phyloP scores from a whole-genome alignment of 306 rosid genomes.

The Dryas alaskensis region DNA sequence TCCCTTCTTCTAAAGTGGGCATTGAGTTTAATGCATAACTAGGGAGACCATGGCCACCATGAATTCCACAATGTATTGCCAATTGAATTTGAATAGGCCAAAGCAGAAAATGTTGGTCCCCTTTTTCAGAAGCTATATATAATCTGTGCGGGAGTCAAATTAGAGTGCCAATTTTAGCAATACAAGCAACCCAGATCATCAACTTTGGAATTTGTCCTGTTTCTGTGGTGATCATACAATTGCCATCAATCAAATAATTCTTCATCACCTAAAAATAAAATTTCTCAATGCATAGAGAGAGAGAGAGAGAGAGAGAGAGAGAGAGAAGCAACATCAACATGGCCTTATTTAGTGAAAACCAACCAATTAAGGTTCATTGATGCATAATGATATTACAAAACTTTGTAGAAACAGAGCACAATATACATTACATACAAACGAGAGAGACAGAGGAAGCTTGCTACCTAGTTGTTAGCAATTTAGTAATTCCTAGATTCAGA shows the following conservation, averaged over 20 bases:
- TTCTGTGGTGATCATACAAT: neutral
- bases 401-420: conserved; percentile 30
- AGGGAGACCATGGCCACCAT: neutral
- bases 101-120: too few relatives aligned
- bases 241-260: neutral
- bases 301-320: neutral
- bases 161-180: neutral
- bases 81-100: neutral
- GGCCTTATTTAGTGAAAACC: neutral
- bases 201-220: neutral
- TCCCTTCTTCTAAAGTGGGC: neutral
- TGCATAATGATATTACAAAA: conserved; percentile 44
- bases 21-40: neutral
- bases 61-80: neutral
- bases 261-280: neutral
- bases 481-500: conserved; percentile 42
- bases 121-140: neutral
- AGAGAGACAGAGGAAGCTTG: conserved; percentile 20
- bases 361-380: conserved; percentile 36
- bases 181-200: too few relatives aligned
- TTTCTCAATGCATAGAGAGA: neutral
- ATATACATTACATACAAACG: conserved; percentile 49
- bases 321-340: neutral
- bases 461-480: conserved; percentile 60
- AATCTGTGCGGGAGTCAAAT: neutral